phyloP scores from a whole-genome alignment of 495 filamentous ascomycete species.

The Endocarpon pusillum region DNA sequence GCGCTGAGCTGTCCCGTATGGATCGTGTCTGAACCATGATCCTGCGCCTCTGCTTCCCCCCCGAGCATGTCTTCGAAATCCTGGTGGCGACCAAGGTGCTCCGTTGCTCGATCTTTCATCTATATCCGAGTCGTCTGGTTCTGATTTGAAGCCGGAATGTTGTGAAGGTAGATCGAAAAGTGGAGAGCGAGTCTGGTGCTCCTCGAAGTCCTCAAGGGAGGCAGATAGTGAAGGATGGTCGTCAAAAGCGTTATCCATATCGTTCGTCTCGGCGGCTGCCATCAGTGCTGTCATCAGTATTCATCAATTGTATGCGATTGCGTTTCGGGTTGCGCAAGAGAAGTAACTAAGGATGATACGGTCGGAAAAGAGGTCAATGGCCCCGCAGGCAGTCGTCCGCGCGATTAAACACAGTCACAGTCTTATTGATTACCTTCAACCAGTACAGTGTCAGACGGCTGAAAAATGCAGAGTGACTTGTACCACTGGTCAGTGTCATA shows the following conservation, averaged over 20 bases:
- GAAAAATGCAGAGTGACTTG: too few species aligned
- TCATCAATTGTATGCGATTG: conserved; percentile 4
- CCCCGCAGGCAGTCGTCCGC: too few species aligned
- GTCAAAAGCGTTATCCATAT: conserved; percentile 38
- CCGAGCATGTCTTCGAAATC: conserved; percentile 31
- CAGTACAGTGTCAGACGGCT: too few species aligned
- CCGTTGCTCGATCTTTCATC: conserved; percentile 23
- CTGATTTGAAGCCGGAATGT: conserved; percentile 61
- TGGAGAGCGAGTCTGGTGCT: conserved; percentile 33
- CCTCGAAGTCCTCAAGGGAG: conserved; percentile 63
- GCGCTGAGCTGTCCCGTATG: conserved; percentile 20
- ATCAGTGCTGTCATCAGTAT: conserved; percentile 9
- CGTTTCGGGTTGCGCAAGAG: conserved; percentile 2
- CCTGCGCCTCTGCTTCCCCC: conserved; percentile 26
- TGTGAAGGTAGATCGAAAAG: conserved; percentile 47
- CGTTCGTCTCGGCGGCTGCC: conserved; percentile 31
- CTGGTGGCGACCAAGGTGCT: conserved; percentile 41
- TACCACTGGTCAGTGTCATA: too few species aligned
- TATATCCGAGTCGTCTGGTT: conserved; percentile 35
- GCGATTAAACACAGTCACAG: too few species aligned
- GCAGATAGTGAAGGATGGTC: conserved; percentile 53
- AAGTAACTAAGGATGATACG: conserved; percentile 4
- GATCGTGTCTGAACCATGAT: conserved; percentile 47
- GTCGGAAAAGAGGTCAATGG: too few species aligned
- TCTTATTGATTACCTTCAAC: too few species aligned